These are phyloP conservation scores for Hypoxylon sp. DNA, from an alignment of 2,329 filamentous ascomycete genomes.

Conservation along the genomic window DNA sequence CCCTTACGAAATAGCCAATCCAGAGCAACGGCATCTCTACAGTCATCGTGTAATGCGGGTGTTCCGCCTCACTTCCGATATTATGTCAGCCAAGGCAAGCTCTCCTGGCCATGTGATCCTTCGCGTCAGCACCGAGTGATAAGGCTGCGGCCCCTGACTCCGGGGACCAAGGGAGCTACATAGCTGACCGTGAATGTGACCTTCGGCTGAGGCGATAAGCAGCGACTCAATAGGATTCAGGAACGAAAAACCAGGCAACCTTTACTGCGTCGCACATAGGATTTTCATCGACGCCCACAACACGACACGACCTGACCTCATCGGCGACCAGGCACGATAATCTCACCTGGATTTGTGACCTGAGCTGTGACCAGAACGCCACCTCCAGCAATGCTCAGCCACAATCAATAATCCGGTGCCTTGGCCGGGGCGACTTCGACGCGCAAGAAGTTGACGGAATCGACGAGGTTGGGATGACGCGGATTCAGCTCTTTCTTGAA, in stretches of 20 bases:
- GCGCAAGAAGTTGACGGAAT: background rate
- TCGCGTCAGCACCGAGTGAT: background rate
- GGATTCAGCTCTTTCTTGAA: background rate
- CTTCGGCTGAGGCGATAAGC: too few species aligned
- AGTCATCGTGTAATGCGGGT: background rate
- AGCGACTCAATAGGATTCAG: background rate
- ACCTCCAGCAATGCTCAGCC: slow-evolving; percentile 1
- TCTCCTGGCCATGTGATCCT: background rate
- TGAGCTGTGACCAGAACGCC: background rate
- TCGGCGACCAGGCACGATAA: background rate
- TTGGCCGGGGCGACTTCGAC: background rate
- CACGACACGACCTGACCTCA: background rate
- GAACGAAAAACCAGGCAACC: slow-evolving; percentile 4
- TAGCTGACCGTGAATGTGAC: background rate
- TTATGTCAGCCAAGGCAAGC: background rate
- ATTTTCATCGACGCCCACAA: background rate
- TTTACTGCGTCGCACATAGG: background rate
- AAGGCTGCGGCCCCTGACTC: background rate
- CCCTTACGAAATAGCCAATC: background rate
- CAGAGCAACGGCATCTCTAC: background rate
- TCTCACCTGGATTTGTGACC: background rate
- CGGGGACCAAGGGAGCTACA: background rate
- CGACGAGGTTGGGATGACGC: background rate
- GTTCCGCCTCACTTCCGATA: background rate
- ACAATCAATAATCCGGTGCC: background rate